Base-by-base conservation (phyloP, 495 filamentous ascomycete species). In the Lasiosphaeriaceae sp. region DNA sequence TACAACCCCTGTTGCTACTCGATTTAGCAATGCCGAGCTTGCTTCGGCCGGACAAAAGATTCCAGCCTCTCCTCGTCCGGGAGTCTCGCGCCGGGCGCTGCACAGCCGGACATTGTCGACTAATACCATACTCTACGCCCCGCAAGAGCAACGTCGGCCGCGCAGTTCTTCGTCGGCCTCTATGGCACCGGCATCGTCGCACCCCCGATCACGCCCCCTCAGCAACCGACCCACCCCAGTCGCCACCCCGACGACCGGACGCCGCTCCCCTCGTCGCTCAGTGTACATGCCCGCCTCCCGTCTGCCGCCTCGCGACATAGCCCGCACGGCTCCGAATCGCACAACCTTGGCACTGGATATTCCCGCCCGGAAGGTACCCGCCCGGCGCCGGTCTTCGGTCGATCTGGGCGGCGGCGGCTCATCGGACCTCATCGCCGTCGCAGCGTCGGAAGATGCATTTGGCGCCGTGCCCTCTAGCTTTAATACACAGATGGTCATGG, bases 401-500 rank as follows among this genome's bases (percentile, higher is more conserved):
- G 83, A 88, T 2, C 78, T 86, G 44, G 86, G 86, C 55, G 86
- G 86, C 55, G 75, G 87, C 3, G 75, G 87, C 3, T 85, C 84
- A 17, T 90, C 87, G 9, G 89, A 93, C 55, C 72, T 92, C 14
- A 62, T 57, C 21, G 50, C 54, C n/a, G 89, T 86, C 34, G 58
- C 74, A 22, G 69, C 69, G 9, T 85, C 49, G 7, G 86, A 89
- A 63, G 83, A 80, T 50, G 81, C 83, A 19, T 80, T 86, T 51
- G 84, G 82, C 16, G 83, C 77, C 0, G 75, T 88, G 26, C 83
- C 89, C 2, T 84, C 86, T n/a, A 90, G 85, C 56, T 89, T 92
- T 67, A 84, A 83, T 26, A 93, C 87, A 11, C 86, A 90, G 71
- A 85, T 92, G 80, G 88, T 82, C 20, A 83, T 87, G 74, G 88